phyloP scores from a whole-genome alignment of 2,329 filamentous ascomycete genomes.

The Neophaeococcomyces aloes region DNA sequence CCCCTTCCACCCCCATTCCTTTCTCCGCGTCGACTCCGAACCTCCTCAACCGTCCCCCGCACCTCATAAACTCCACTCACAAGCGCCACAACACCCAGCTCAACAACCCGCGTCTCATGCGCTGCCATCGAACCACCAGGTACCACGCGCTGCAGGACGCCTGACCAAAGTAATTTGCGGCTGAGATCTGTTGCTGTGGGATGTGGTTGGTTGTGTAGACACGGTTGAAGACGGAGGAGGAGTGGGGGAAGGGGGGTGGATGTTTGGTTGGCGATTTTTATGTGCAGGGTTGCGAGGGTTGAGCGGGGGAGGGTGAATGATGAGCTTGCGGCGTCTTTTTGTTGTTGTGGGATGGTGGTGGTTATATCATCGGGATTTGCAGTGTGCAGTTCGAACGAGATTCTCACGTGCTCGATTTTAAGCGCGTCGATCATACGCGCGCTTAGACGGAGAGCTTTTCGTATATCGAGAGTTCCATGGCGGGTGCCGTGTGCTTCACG shows the following conservation, averaged over 20 bases:
- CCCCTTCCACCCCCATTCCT: slow-evolving; percentile 10
- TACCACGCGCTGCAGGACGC: slow-evolving; percentile 65
- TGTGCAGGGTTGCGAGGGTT: too few species aligned
- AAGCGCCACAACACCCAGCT: slow-evolving; percentile 62
- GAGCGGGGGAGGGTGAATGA: too few species aligned
- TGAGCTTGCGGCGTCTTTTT: slow-evolving; percentile 48
- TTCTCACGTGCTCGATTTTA: slow-evolving; percentile 66
- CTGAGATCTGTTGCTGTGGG: slow-evolving; percentile 69
- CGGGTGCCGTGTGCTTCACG: slow-evolving; percentile 48
- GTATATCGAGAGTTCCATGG: slow-evolving; percentile 62
- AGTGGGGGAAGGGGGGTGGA: too few species aligned
- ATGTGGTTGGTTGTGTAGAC: slow-evolving; percentile 60
- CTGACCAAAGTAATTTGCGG: slow-evolving; percentile 74
- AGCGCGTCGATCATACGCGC: slow-evolving; percentile 73
- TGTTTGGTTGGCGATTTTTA: too few species aligned
- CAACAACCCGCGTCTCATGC: slow-evolving; percentile 49
- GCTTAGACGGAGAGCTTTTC: slow-evolving; percentile 54
- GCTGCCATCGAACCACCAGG: slow-evolving; percentile 49
- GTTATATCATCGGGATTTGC: slow-evolving; percentile 11
- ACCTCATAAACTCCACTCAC: slow-evolving; percentile 77
- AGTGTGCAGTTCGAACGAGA: slow-evolving; percentile 41
- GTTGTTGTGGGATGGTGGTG: slow-evolving; percentile 31
- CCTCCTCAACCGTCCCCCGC: slow-evolving; percentile 70
- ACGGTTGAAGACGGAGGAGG: slow-evolving; percentile 65
- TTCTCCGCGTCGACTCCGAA: slow-evolving; percentile 26